phyloP scores from a whole-genome alignment of 306 rosid species.

The Prunus persica region DNA sequence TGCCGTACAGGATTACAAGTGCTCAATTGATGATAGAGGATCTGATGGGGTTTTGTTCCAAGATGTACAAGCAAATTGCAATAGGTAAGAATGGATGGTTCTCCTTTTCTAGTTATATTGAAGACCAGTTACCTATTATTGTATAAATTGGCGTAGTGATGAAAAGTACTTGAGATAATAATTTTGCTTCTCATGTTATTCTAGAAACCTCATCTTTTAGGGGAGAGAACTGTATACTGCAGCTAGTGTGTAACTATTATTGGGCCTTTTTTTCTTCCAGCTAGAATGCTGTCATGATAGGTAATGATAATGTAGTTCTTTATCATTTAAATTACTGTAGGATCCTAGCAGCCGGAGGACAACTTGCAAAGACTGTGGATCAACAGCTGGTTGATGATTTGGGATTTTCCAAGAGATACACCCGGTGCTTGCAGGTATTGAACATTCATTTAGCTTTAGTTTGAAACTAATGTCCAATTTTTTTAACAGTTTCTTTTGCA shows the following conservation, averaged over 20 bases:
- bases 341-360: constrained; percentile 22
- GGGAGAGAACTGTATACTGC: too few relatives aligned
- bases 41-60: constrained; percentile 11
- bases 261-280: background rate
- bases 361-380: constrained; percentile 21
- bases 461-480: background rate
- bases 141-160: background rate
- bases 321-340: constrained; percentile 16
- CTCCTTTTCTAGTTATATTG: background rate
- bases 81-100: constrained; percentile 19
- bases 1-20: constrained; percentile 27
- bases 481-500: background rate
- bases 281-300: background rate
- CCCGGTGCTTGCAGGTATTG: constrained; percentile 32
- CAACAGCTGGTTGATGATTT: constrained; percentile 13
- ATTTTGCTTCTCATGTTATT: background rate
- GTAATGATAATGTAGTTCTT: background rate
- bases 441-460: background rate
- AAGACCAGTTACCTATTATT: background rate
- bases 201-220: background rate
- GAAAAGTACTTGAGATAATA: background rate
- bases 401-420: constrained; percentile 29
- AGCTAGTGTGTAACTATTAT: background rate
- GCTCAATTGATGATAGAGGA: constrained; percentile 3
- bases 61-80: constrained; percentile 10